phyloP scores from a whole-genome alignment of 495 filamentous ascomycete genomes.

The Neurospora terricola region DNA sequence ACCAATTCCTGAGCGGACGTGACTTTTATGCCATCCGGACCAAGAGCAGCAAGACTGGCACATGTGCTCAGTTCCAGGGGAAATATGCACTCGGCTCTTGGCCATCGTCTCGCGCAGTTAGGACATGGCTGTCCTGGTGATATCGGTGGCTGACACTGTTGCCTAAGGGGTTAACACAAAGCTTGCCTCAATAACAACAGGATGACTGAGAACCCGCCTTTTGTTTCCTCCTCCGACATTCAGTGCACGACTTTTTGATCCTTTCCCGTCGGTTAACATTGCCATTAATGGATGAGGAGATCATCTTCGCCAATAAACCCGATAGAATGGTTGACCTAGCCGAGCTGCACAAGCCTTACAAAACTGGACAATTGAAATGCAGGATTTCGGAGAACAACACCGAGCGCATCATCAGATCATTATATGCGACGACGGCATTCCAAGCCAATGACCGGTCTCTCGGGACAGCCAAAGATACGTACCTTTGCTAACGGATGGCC shows the following conservation, averaged over 20 bases:
- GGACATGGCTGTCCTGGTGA: not conserved
- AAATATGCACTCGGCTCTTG: conserved; percentile 5
- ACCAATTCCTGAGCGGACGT: conserved; percentile 1
- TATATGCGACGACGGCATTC: not conserved
- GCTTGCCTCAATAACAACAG: not conserved
- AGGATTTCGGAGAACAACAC: not conserved
- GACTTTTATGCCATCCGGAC: conserved; percentile 1
- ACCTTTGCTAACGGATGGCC: not conserved
- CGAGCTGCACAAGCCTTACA: not conserved
- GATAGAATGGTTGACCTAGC: not conserved
- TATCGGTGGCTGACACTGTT: conserved; percentile 2
- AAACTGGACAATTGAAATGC: not conserved
- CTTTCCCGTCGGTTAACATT: not conserved
- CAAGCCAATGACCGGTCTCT: not conserved
- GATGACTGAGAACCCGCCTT: not conserved
- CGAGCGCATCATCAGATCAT: not conserved
- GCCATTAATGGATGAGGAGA: not conserved
- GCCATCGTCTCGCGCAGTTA: conserved; percentile 10
- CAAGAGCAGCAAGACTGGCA: not conserved
- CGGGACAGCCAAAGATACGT: not conserved
- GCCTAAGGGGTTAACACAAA: not conserved
- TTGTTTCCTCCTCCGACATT: conserved; percentile 10
- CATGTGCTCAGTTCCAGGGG: not conserved
- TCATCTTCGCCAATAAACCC: not conserved
- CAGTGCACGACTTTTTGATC: conserved; percentile 6